phyloP scores from a whole-genome alignment of 805 yeast genomes.

The Candida multigemmis region DNA sequence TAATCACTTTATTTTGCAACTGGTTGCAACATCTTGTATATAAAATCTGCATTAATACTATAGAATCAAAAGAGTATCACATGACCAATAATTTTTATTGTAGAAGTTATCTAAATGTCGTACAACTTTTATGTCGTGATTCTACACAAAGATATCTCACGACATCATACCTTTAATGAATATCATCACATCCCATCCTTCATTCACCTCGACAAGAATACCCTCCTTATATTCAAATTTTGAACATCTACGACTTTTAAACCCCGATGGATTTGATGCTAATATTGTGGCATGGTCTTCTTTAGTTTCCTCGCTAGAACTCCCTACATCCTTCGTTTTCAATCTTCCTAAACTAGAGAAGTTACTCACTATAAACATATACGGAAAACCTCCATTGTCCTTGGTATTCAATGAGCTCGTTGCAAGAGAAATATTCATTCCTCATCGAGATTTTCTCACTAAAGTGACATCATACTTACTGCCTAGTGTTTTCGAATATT shows the following conservation, averaged over 20 bases:
- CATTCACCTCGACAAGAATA: slow-evolving; percentile 20
- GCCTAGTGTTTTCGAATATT: too few species aligned
- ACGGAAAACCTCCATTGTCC: slow-evolving; percentile 22
- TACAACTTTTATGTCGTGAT: too few species aligned
- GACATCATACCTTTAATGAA: too few species aligned
- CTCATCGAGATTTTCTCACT: slow-evolving; percentile 7
- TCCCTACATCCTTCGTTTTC: neutral
- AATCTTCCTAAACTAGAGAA: slow-evolving; percentile 7
- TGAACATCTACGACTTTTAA: slow-evolving; percentile 15
- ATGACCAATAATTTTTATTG: too few species aligned
- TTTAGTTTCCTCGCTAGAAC: neutral
- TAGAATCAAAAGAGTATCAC: neutral
- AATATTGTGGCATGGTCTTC: slow-evolving; percentile 30
- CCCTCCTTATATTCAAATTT: slow-evolving; percentile 29
- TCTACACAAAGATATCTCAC: too few species aligned
- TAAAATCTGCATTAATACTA: neutral
- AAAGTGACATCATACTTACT: too few species aligned
- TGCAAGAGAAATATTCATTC: slow-evolving; percentile 8
- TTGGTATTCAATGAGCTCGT: slow-evolving; percentile 17
- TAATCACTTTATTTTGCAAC: too few species aligned
- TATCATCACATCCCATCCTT: slow-evolving; percentile 6
- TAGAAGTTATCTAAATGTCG: too few species aligned
- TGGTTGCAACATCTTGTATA: neutral
- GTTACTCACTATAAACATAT: slow-evolving; percentile 14
- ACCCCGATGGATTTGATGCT: slow-evolving; percentile 35